A percentile compares a stretch with the other conserved stretches of the same genome.
These are phyloP conservation scores for Allomyces arbusculus DNA, from an alignment of 192 early-diverging fungal species.

Conservation along the genomic window DNA sequence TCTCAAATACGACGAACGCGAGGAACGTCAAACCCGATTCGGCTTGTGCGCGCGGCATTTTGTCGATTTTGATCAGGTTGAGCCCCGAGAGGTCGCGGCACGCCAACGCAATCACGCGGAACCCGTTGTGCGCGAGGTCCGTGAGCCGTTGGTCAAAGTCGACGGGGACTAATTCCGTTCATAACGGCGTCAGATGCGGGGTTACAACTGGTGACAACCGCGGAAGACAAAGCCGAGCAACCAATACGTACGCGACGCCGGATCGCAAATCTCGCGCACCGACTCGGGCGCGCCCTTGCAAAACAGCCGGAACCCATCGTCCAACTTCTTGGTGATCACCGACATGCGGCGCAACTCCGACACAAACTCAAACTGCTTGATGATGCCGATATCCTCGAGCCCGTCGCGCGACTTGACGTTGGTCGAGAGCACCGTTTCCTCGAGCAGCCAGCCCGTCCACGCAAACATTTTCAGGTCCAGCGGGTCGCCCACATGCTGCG, in stretches of 20 bases:
- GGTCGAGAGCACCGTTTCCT: constrained; percentile 29
- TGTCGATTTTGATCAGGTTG: constrained; percentile 53
- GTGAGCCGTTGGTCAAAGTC: constrained; percentile 65
- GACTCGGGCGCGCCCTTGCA: constrained; percentile 97
- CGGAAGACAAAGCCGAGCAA: too few species aligned
- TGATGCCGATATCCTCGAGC: constrained; percentile 28
- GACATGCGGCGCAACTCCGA: constrained; percentile 74
- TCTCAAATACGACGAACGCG: constrained; percentile 96
- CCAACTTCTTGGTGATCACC: constrained; percentile 62
- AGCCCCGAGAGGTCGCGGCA: constrained; percentile 47
- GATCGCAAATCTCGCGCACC: constrained; percentile 66
- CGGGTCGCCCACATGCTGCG: constrained; percentile 84
- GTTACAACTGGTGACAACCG: too few species aligned
- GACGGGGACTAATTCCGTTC: constrained; percentile 61
- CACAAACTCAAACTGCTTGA: constrained; percentile 74
- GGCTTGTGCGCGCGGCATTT: constrained; percentile 53
- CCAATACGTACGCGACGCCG: constrained; percentile 38
- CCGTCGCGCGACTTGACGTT: constrained; percentile 1
- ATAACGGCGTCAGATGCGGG: too few species aligned
- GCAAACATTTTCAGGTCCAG: constrained; percentile 97
- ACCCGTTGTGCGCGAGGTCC: constrained; percentile 85
- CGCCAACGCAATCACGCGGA: constrained; percentile 87
- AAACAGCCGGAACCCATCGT: constrained; percentile 37
- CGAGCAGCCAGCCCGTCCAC: constrained; percentile 78
- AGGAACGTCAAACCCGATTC: constrained; percentile 72